phyloP scores from a whole-genome alignment of 2,329 filamentous ascomycete genomes.

The Fusarium pilosicola region DNA sequence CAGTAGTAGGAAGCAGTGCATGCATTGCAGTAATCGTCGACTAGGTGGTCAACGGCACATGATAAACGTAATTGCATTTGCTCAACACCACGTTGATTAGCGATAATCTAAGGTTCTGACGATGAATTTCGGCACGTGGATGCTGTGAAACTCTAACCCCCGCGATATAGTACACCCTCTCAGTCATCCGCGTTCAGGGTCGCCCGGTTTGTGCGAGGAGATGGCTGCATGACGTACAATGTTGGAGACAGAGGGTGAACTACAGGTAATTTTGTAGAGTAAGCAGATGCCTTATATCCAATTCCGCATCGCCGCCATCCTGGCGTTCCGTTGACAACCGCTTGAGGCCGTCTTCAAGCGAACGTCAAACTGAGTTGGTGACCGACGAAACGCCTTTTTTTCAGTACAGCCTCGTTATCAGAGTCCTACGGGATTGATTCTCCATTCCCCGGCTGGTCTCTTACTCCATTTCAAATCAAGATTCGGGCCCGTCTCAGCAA shows the following conservation, averaged over 20 bases:
- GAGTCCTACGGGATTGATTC: conserved; percentile 16
- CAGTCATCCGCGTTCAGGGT: conserved; percentile 11
- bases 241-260: not conserved
- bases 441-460: conserved; percentile 1
- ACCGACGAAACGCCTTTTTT: conserved; percentile 12
- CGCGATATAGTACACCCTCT: conserved; percentile 27
- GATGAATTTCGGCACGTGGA: conserved; percentile 20
- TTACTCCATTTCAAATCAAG: not conserved
- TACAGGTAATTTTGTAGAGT: conserved; percentile 2
- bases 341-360: conserved; percentile 38
- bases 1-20: not conserved
- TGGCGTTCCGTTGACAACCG: conserved; percentile 37
- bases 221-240: conserved; percentile 32
- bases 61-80: conserved; percentile 29
- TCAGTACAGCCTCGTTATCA: conserved; percentile 25
- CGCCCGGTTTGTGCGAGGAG: conserved; percentile 25
- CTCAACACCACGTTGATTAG: conserved; percentile 9
- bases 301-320: conserved; percentile 17
- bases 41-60: not conserved
- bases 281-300: not conserved
- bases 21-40: not conserved
- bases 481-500: not conserved
- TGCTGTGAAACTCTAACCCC: conserved; percentile 18
- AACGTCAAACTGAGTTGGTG: not conserved
- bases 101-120: conserved; percentile 15